phyloP scores from a whole-genome alignment of 2,329 filamentous ascomycete genomes.

The Phyllosticta citrichinensis region DNA sequence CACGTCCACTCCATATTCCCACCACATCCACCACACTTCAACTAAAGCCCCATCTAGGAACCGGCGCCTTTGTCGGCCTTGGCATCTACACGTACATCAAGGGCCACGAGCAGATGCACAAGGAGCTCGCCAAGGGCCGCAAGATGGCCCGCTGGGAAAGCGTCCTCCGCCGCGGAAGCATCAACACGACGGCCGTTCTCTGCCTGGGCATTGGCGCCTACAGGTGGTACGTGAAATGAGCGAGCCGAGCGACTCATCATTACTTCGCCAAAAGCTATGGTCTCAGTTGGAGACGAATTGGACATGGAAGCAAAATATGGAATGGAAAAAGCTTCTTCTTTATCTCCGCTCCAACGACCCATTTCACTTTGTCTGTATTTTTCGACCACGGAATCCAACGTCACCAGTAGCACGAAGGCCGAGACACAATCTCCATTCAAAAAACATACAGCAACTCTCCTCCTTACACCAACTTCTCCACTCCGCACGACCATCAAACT shows the following conservation, averaged over 20 bases:
- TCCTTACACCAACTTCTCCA: too few relatives aligned
- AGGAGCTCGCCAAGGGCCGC: constrained; percentile 25
- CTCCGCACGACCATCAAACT: too few relatives aligned
- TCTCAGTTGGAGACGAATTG: too few relatives aligned
- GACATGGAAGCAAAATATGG: too few relatives aligned
- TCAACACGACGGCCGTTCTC: neutral
- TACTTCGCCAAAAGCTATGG: too few relatives aligned
- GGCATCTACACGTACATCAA: constrained; percentile 38
- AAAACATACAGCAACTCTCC: too few relatives aligned
- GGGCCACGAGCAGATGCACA: constrained; percentile 34
- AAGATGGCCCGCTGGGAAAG: constrained; percentile 17
- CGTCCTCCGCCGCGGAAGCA: neutral
- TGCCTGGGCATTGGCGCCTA: neutral
- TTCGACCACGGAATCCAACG: too few relatives aligned
- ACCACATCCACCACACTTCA: neutral
- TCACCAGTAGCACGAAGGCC: too few relatives aligned
- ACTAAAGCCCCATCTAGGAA: constrained; percentile 22
- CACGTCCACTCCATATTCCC: neutral
- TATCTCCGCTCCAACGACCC: too few relatives aligned
- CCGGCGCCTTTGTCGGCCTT: constrained; percentile 35
- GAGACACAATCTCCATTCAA: too few relatives aligned
- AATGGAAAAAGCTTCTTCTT: too few relatives aligned
- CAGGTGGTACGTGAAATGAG: neutral
- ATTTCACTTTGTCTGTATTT: too few relatives aligned
- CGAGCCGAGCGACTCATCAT: neutral